Conservation (phyloP, 2,329 filamentous ascomycete species). For the Mycogone perniciosa region DNA sequence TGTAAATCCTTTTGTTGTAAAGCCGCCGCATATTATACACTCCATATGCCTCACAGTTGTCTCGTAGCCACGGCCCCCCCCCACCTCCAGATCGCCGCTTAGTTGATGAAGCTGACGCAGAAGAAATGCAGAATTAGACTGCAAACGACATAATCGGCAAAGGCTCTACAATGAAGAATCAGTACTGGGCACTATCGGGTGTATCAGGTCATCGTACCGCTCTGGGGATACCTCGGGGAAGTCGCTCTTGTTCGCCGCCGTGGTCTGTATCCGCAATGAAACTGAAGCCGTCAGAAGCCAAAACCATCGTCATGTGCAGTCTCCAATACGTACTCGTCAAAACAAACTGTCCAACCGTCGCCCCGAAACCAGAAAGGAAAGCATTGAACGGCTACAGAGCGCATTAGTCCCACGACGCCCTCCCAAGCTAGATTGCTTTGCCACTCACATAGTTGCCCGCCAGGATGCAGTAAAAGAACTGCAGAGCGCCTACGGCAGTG, state of each 20-base stretch:
- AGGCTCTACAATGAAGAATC: slow-evolving; percentile 56
- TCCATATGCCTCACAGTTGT: neutral
- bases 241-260: slow-evolving; percentile 70
- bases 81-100: slow-evolving; percentile 24
- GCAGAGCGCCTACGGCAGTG: slow-evolving; percentile 75
- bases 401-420: neutral
- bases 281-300: slow-evolving; percentile 33
- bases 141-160: slow-evolving; percentile 92
- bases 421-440: neutral
- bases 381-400: slow-evolving; percentile 86
- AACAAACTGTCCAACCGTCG: slow-evolving; percentile 95
- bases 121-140: slow-evolving; percentile 97
- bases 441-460: slow-evolving; percentile 86
- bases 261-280: slow-evolving; percentile 85
- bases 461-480: slow-evolving; percentile 88
- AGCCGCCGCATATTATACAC: neutral
- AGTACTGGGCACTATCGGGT: slow-evolving; percentile 6
- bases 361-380: slow-evolving; percentile 90
- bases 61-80: neutral
- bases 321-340: slow-evolving; percentile 64
- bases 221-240: slow-evolving; percentile 74
- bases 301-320: neutral
- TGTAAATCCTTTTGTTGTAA: neutral
- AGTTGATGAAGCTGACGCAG: slow-evolving; percentile 99
- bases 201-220: slow-evolving; percentile 46